Evolutionary conservation across 192 early-diverging fungal species (phyloP).

Genomic region (Podila epicladia): DNA sequence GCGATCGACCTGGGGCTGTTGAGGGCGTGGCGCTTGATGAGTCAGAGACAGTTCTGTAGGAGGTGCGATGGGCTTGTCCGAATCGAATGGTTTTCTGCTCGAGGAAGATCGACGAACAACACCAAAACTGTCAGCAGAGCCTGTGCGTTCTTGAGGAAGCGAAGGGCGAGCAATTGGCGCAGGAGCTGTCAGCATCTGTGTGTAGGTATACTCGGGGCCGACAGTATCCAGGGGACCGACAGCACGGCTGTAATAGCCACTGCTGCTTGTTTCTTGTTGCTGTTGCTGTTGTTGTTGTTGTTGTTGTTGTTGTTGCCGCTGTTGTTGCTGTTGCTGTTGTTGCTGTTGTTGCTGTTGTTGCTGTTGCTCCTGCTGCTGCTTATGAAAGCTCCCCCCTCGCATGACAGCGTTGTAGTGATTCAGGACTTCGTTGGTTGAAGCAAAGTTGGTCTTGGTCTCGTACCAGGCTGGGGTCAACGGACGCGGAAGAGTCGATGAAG

Average conservation of each 20-base stretch:
- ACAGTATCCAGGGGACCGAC: neutral
- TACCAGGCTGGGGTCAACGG: conserved; percentile 44
- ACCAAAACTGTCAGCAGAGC: conserved; percentile 42
- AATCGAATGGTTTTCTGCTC: neutral
- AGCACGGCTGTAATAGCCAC: neutral
- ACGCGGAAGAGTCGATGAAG: conserved; percentile 27
- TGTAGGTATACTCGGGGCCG: neutral
- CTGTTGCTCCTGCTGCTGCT: conserved; percentile 10
- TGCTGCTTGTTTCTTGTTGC: neutral
- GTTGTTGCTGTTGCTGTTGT: neutral
- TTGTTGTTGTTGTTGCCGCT: conserved; percentile 14
- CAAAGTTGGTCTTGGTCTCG: conserved; percentile 39
- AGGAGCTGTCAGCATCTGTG: neutral
- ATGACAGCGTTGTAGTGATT: conserved; percentile 43
- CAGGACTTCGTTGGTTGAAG: conserved; percentile 36
- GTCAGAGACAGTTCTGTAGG: neutral
- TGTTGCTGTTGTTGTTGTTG: neutral
- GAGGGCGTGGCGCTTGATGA: neutral
- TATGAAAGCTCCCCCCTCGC: conserved; percentile 22
- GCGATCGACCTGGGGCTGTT: conserved; percentile 15
- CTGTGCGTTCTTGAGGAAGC: conserved; percentile 14
- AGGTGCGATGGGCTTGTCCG: neutral
- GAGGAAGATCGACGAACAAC: conserved; percentile 24
- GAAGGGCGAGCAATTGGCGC: neutral
- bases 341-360: conserved; percentile 6